A percentile compares a stretch with the other conserved stretches of the same genome.
Conservation (phyloP, 192 early-diverging fungal species). For the Coemansia sp. region DNA sequence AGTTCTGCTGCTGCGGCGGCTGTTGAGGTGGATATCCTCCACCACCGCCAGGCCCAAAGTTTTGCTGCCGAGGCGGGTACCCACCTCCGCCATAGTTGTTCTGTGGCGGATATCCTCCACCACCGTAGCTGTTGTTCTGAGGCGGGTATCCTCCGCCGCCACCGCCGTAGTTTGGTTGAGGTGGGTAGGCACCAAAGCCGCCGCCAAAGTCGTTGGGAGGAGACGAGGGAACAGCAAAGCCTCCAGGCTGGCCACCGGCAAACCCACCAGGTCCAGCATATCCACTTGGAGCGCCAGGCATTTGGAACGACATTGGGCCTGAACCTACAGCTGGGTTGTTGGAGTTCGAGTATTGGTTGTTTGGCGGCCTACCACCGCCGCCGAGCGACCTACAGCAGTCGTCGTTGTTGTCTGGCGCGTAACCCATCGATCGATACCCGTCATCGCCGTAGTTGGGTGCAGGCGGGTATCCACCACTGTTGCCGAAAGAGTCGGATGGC, state of each 20-base stretch:
- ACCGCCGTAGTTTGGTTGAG: not conserved
- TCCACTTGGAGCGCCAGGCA: constrained; percentile 27
- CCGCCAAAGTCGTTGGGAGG: constrained; percentile 8
- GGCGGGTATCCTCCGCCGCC: constrained; percentile 20
- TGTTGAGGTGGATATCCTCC: not conserved
- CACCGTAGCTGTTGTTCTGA: not conserved
- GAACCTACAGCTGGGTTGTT: constrained; percentile 42
- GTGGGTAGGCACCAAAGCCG: constrained; percentile 7
- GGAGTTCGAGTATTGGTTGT: not conserved
- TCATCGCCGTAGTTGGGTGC: not conserved
- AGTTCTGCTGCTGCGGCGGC: not conserved
- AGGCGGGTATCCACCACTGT: constrained; percentile 20
- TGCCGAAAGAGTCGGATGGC: not conserved
- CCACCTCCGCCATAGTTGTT: constrained; percentile 8
- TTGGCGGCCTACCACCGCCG: constrained; percentile 12
- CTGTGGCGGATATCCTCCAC: constrained; percentile 14
- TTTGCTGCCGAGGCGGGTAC: not conserved
- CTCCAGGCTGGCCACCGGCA: constrained; percentile 17
- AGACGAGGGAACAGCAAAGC: constrained; percentile 13
- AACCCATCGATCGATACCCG: constrained; percentile 6
- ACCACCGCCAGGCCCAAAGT: constrained; percentile 4
- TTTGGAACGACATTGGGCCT: constrained; percentile 18
- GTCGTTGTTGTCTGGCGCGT: not conserved
- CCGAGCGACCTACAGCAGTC: constrained; percentile 3
- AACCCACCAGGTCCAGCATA: constrained; percentile 20